Evolutionary conservation across 345 rosid genomes (phyloP).

Genomic region (Gynandropsis gynandra): DNA sequence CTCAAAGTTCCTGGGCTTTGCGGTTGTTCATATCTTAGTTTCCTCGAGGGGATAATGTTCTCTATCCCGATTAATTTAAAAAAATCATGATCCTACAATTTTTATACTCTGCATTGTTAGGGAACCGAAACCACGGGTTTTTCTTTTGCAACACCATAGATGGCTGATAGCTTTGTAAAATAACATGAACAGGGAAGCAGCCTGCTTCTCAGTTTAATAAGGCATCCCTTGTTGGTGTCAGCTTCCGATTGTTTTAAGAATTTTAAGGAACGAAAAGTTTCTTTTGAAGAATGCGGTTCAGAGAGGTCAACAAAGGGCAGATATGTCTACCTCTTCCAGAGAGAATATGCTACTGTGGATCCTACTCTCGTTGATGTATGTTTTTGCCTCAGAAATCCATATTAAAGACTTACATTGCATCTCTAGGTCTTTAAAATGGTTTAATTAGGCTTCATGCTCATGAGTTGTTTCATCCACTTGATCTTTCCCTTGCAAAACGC

Average conservation of each 20-base stretch:
- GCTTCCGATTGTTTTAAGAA: constrained; percentile 45
- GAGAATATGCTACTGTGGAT: constrained; percentile 69
- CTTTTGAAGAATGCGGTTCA: constrained; percentile 18
- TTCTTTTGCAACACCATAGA: background rate
- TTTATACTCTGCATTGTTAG: background rate
- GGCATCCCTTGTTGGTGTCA: constrained; percentile 44
- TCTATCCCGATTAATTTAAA: background rate
- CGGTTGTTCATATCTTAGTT: too few relatives aligned
- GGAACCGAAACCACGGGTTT: background rate
- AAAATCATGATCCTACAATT: background rate
- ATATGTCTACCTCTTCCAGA: constrained; percentile 68
- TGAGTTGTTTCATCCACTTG: background rate
- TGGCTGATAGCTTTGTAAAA: constrained; percentile 1
- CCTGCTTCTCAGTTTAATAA: constrained; percentile 41
- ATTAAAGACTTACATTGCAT: background rate
- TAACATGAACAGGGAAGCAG: constrained; percentile 39
- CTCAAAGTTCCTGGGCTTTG: too few relatives aligned
- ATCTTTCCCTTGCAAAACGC: background rate
- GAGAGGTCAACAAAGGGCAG: constrained; percentile 25
- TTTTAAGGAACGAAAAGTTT: constrained; percentile 38
- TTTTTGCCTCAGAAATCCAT: background rate
- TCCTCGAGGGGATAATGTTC: background rate
- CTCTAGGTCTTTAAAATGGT: too few relatives aligned
- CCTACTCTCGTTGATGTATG: constrained; percentile 68
- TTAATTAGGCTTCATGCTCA: background rate